Conservation (phyloP, 169 alveolate species). For the Plasmodium berghei region DNA sequence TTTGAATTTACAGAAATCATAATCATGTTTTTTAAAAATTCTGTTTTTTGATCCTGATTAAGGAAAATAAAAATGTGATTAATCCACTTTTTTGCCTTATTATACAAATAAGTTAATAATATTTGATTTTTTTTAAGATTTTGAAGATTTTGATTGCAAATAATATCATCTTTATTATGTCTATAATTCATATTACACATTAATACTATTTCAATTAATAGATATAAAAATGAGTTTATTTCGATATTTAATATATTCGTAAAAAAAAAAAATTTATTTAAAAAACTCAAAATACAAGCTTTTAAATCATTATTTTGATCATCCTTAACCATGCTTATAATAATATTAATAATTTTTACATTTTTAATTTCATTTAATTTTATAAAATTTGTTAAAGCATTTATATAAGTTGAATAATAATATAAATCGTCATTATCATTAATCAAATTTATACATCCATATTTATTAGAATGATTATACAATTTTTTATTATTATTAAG, state of each 20-base stretch:
- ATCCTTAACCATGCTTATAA: background rate
- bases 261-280: background rate
- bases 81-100: slow-evolving; percentile 9
- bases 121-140: background rate
- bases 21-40: slow-evolving; percentile 26
- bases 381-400: background rate
- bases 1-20: background rate
- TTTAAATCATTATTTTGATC: background rate
- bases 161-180: background rate
- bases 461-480: background rate
- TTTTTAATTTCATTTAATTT: slow-evolving; percentile 19
- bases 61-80: slow-evolving; percentile 39
- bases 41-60: slow-evolving; percentile 8
- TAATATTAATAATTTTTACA: background rate
- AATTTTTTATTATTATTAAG: background rate
- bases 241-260: slow-evolving; percentile 1
- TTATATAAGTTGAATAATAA: slow-evolving; percentile 21
- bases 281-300: background rate
- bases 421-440: slow-evolving; percentile 8
- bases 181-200: slow-evolving; percentile 21
- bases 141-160: background rate
- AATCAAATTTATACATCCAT: slow-evolving; percentile 11
- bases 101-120: slow-evolving; percentile 11
- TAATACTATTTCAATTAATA: slow-evolving; percentile 4
- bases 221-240: slow-evolving; percentile 8